Evolutionary conservation across 257 asterid genomes (phyloP).

Genomic region (Cordia subcordata): DNA sequence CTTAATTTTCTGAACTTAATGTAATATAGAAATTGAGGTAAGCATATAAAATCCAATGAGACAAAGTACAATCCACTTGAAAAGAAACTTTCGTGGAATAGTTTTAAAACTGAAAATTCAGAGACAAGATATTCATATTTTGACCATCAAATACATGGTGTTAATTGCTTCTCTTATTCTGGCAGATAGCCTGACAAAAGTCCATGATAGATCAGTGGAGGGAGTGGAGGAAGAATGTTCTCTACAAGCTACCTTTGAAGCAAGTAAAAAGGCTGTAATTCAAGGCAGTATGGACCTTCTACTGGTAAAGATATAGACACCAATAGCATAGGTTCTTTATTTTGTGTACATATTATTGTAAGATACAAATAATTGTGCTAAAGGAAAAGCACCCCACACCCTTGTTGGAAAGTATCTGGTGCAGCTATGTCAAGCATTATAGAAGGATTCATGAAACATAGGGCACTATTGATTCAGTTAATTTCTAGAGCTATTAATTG

Average conservation of each 20-base stretch:
- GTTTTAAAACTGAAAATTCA: no score
- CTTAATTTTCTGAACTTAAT: no score
- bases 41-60: neutral
- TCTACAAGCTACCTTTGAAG: slow-evolving; percentile 68
- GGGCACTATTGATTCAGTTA: no score
- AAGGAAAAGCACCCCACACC: no score
- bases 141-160: slow-evolving; percentile 6
- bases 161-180: slow-evolving; percentile 21
- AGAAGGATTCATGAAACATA: no score
- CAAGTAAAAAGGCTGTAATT: slow-evolving; percentile 68
- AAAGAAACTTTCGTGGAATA: slow-evolving; percentile 2
- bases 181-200: slow-evolving; percentile 58
- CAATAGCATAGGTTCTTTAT: neutral
- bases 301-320: slow-evolving; percentile 43
- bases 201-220: slow-evolving; percentile 48
- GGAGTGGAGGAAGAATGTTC: slow-evolving; percentile 49
- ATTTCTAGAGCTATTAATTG: no score
- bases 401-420: no score
- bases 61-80: neutral
- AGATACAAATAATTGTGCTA: no score
- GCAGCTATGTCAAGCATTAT: no score
- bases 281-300: slow-evolving; percentile 79
- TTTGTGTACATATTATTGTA: no score
- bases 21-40: neutral
- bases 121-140: neutral